Conservation (phyloP, 345 rosid genomes). For the Citrus maxima region DNA sequence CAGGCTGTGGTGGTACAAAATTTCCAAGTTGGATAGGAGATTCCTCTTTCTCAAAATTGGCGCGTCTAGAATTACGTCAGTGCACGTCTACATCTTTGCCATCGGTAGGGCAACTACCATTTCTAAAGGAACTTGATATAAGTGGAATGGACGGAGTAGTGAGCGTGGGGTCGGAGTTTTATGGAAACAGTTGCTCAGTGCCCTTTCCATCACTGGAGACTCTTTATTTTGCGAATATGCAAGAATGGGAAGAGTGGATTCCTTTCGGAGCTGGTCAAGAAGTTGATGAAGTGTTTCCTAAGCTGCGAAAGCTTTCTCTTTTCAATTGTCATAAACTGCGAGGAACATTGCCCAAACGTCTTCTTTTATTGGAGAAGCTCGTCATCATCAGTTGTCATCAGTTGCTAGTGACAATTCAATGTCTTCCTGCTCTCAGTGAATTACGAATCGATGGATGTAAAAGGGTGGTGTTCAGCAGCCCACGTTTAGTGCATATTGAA, state of each 20-base stretch:
- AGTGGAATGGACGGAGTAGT: neutral
- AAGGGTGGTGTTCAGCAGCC: no score
- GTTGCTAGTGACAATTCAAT: no score
- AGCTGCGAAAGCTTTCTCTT: no score
- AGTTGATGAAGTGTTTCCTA: neutral
- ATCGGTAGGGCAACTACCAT: neutral
- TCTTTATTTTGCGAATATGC: fast-evolving
- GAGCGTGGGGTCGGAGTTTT: neutral
- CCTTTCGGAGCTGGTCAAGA: neutral
- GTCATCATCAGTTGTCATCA: fast-evolving
- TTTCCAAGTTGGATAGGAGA: neutral
- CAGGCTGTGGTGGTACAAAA: neutral
- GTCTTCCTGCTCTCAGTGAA: no score
- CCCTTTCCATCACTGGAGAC: neutral
- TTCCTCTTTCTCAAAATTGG: neutral
- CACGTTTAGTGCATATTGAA: no score
- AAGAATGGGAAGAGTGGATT: neutral
- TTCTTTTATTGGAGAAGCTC: no score
- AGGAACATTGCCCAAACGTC: no score
- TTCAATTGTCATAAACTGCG: fast-evolving
- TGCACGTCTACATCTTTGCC: neutral
- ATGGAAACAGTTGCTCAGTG: neutral
- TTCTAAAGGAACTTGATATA: neutral
- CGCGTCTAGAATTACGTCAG: fast-evolving
- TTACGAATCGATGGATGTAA: no score